Percentiles rank a stretch among this genome's conserved stretches.
Conservation (phyloP, 2,329 filamentous ascomycete species). For the Venturia asperata region DNA sequence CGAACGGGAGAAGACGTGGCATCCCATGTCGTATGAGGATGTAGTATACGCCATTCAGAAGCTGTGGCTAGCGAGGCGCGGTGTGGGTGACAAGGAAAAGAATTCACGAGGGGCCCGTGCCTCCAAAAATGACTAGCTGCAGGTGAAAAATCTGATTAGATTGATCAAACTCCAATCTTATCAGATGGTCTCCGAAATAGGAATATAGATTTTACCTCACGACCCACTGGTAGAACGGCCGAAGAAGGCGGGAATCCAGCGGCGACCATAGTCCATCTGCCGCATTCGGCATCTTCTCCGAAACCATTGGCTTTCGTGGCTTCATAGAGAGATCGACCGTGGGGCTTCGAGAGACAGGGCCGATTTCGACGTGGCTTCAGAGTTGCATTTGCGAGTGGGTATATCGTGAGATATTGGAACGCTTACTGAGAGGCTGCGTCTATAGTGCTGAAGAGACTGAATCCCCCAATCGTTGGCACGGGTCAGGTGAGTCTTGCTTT, state of each 20-base stretch:
- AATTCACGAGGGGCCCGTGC: not conserved
- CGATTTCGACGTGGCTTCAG: not conserved
- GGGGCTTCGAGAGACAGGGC: not conserved
- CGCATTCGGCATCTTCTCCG: not conserved
- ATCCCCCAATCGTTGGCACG: not conserved
- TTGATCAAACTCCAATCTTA: not conserved
- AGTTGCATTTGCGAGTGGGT: not conserved
- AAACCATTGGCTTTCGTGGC: not conserved
- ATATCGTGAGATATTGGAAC: not conserved
- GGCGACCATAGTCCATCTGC: not conserved
- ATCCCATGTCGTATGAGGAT: not conserved
- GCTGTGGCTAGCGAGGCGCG: not conserved
- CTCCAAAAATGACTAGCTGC: not conserved
- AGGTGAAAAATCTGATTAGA: constrained; percentile 9
- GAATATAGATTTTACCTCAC: not conserved
- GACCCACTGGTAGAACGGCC: not conserved
- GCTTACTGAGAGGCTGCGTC: not conserved
- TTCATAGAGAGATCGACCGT: not conserved
- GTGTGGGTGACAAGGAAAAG: constrained; percentile 8
- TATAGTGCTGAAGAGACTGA: not conserved
- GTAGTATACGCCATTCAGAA: not conserved
- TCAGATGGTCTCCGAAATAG: constrained; percentile 8
- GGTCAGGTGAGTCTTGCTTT: not conserved
- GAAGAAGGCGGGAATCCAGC: not conserved
- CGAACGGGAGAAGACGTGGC: constrained; percentile 6